phyloP scores from a whole-genome alignment of 2,329 filamentous ascomycete species.

The Alternaria sp. region DNA sequence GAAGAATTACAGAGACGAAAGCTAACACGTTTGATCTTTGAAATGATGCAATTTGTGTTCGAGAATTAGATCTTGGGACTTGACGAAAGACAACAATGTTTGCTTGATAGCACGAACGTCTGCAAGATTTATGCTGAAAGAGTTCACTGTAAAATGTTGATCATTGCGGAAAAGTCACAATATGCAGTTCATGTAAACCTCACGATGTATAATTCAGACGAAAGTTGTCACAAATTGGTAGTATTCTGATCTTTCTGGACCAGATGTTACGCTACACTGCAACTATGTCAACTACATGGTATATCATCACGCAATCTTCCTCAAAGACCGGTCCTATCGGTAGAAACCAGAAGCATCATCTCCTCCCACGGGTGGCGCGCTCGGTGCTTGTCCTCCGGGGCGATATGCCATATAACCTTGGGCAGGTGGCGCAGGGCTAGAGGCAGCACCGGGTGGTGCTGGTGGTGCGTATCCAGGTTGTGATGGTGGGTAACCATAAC shows the following conservation, averaged over 20 bases:
- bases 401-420: conserved; percentile 45
- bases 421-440: conserved; percentile 35
- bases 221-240: background rate
- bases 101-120: background rate
- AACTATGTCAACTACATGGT: conserved; percentile 1
- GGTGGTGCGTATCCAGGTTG: conserved; percentile 46
- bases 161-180: background rate
- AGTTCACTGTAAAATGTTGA: background rate
- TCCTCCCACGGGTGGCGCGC: conserved; percentile 40
- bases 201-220: background rate
- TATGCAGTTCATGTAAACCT: background rate
- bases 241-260: background rate
- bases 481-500: conserved; percentile 43
- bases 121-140: background rate
- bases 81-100: background rate
- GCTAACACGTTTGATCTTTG: background rate
- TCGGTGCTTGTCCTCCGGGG: conserved; percentile 43
- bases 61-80: background rate
- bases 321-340: conserved; percentile 23
- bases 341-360: conserved; percentile 43
- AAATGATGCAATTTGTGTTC: background rate
- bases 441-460: conserved; percentile 34
- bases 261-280: background rate
- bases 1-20: background rate
- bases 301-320: background rate